A percentile compares a stretch with the other conserved stretches of the same genome.
Conservation (phyloP, 78 protist genomes). For the Planoprotostelium fungivorum region DNA sequence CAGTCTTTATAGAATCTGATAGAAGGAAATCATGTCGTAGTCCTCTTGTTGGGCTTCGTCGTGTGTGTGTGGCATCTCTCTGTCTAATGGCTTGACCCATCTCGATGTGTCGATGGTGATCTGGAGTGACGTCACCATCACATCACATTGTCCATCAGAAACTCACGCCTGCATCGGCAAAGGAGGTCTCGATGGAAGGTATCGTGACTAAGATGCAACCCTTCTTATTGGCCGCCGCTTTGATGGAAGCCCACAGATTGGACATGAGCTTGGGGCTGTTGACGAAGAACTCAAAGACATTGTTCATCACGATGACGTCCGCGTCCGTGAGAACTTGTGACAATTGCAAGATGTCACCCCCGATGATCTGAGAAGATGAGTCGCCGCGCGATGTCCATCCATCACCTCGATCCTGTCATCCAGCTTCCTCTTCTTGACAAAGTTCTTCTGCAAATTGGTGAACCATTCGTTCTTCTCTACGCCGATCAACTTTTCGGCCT, state of each 20-base stretch:
- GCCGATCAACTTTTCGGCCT: slow-evolving; percentile 26
- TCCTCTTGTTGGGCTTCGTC: neutral
- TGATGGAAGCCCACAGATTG: slow-evolving; percentile 33
- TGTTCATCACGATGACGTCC: slow-evolving; percentile 55
- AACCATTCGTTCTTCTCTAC: slow-evolving; percentile 35
- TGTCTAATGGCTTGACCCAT: neutral
- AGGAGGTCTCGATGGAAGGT: slow-evolving; percentile 26
- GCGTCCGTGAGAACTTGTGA: slow-evolving; percentile 6
- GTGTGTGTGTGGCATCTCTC: neutral
- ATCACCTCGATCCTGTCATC: slow-evolving; percentile 16
- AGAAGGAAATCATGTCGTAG: neutral
- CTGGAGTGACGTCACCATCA: neutral
- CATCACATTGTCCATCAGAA: too few species aligned
- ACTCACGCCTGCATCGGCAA: neutral
- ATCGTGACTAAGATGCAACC: slow-evolving; percentile 24
- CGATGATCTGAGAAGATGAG: neutral
- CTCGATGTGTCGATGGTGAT: neutral
- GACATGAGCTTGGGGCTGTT: slow-evolving; percentile 9
- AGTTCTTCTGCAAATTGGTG: slow-evolving; percentile 14
- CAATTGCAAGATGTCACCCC: slow-evolving; percentile 41
- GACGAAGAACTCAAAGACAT: slow-evolving; percentile 56
- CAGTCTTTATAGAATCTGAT: too few species aligned
- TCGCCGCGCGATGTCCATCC: neutral
- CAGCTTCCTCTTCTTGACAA: slow-evolving; percentile 19
- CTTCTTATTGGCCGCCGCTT: slow-evolving; percentile 13